These are phyloP conservation scores for Pseudozyma thailandica DNA, from an alignment of 1,284 basidiomycete genomes.

Conservation along the genomic window DNA sequence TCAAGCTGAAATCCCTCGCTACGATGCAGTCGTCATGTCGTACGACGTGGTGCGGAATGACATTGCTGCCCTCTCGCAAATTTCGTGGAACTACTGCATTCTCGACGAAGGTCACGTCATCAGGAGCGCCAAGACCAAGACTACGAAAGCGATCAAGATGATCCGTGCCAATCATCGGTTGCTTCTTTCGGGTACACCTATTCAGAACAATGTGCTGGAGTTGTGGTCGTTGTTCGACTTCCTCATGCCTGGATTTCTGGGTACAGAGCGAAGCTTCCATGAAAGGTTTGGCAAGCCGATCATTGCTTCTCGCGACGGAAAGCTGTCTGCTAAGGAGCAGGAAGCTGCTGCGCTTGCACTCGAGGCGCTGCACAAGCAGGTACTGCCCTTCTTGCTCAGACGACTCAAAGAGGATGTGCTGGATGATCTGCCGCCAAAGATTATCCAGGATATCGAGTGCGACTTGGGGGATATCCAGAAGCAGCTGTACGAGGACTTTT, in stretches of 20 bases:
- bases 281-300: slow-evolving; percentile 97
- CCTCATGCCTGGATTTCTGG: slow-evolving; percentile 98
- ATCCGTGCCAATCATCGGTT: slow-evolving; percentile 90
- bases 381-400: slow-evolving; percentile 95
- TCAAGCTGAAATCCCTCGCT: slow-evolving; percentile 45
- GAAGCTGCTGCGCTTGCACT: slow-evolving; percentile 85
- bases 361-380: slow-evolving; percentile 97
- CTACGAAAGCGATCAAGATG: slow-evolving; percentile 94
- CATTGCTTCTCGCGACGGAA: slow-evolving; percentile 91
- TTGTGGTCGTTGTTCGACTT: slow-evolving; percentile 99
- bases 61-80: slow-evolving; percentile 78
- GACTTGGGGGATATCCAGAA: slow-evolving; percentile 77
- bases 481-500: slow-evolving; percentile 83
- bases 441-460: slow-evolving; percentile 99
- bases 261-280: slow-evolving; percentile 93
- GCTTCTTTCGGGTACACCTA: slow-evolving; percentile 95
- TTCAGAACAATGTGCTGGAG: slow-evolving; percentile 98
- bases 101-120: slow-evolving; percentile 99
- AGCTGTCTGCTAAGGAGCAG: slow-evolving; percentile 83
- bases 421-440: slow-evolving; percentile 95
- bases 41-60: slow-evolving; percentile 98
- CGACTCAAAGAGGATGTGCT: slow-evolving; percentile 97
- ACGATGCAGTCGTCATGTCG: slow-evolving; percentile 91
- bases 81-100: slow-evolving; percentile 95
- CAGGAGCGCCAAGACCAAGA: slow-evolving; percentile 97